These are phyloP conservation scores for Hansenula sp. DNA, from an alignment of 1,139 yeast species.

Conservation along the genomic window DNA sequence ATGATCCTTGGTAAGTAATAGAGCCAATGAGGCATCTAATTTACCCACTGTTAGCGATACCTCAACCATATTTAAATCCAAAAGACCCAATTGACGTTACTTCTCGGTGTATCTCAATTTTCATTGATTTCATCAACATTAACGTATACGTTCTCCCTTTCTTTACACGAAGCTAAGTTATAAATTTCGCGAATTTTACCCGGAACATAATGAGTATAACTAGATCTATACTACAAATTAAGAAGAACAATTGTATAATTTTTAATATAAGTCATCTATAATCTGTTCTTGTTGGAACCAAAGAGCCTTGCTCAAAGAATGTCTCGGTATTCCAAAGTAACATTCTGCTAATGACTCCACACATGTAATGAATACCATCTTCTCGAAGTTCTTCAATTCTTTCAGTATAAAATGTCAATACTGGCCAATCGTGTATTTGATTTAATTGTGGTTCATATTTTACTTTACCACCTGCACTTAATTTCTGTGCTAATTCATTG, in stretches of 20 bases:
- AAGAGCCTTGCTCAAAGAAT: constrained; percentile 3
- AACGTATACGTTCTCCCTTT: too few relatives aligned
- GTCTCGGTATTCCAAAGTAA: constrained; percentile 5
- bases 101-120: too few relatives aligned
- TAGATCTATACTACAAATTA: too few relatives aligned
- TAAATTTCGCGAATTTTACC: background rate
- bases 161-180: too few relatives aligned
- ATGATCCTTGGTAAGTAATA: constrained; percentile 85
- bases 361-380: constrained; percentile 4
- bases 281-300: constrained; percentile 4
- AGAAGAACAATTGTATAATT: too few relatives aligned
- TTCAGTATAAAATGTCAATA: constrained; percentile 4
- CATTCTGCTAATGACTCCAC: constrained; percentile 7
- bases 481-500: constrained; percentile 22
- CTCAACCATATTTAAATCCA: constrained; percentile 21
- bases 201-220: too few relatives aligned
- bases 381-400: constrained; percentile 7
- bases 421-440: constrained; percentile 4
- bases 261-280: constrained; percentile 2
- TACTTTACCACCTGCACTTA: constrained; percentile 1
- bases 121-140: too few relatives aligned
- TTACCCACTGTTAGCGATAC: constrained; percentile 94
- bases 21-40: constrained; percentile 90
- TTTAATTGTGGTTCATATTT: constrained; percentile 1
- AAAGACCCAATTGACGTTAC: background rate